Percentiles rank a stretch among this genome's conserved stretches.
These are phyloP conservation scores for Salmacisia buchloeana DNA, from an alignment of 1,284 basidiomycete species.

Conservation along the genomic window DNA sequence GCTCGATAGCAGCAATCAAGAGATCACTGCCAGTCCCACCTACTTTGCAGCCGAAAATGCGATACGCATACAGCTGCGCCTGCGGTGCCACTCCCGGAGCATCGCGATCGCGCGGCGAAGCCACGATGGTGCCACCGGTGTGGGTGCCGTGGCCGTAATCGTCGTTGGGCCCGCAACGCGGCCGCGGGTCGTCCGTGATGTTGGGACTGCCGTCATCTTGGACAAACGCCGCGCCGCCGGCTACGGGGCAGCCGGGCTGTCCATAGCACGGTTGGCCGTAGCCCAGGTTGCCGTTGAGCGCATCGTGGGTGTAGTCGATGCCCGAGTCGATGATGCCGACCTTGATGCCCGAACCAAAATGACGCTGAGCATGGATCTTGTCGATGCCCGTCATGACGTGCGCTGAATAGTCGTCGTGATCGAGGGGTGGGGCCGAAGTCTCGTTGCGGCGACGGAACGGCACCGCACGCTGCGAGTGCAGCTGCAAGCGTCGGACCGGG, in stretches of 20 bases:
- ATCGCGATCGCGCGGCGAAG: constrained; percentile 53
- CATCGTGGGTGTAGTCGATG: constrained; percentile 62
- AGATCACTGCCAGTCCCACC: constrained; percentile 49
- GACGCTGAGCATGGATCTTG: constrained; percentile 57
- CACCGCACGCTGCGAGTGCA: neutral
- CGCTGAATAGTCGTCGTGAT: constrained; percentile 24
- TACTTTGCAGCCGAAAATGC: constrained; percentile 52
- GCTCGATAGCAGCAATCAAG: constrained; percentile 49
- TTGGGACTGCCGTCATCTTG: too few species aligned
- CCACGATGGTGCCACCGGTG: constrained; percentile 64
- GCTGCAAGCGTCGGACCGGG: neutral
- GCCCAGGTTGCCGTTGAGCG: constrained; percentile 55
- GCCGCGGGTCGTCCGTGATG: constrained; percentile 44
- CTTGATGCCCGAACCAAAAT: constrained; percentile 57
- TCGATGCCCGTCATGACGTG: constrained; percentile 53
- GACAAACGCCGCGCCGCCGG: constrained; percentile 28
- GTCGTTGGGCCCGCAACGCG: constrained; percentile 51
- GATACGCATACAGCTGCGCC: constrained; percentile 47
- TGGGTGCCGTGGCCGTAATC: constrained; percentile 56
- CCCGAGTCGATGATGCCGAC: constrained; percentile 57
- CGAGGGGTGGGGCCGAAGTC: neutral
- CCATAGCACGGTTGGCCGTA: constrained; percentile 29
- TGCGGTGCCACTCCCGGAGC: constrained; percentile 32
- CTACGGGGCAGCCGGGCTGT: constrained; percentile 24
- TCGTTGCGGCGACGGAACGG: neutral